Percentiles rank a stretch among this genome's conserved stretches.
These are phyloP conservation scores for Erythrophleum ivorense DNA, from an alignment of 331 rosid genomes.

Conservation along the genomic window DNA sequence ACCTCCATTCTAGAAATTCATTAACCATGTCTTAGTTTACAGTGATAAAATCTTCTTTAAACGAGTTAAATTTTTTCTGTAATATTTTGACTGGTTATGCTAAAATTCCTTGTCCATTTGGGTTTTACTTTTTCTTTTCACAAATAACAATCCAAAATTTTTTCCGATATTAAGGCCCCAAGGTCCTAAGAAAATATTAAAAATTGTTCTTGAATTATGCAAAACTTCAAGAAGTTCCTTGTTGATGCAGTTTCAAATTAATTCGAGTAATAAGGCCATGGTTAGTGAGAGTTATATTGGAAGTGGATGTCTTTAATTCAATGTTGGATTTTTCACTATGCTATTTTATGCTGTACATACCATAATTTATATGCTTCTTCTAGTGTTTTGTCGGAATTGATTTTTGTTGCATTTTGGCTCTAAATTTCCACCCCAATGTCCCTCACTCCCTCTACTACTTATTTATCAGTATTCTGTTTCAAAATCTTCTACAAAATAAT, in stretches of 20 bases:
- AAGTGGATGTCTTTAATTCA: neutral
- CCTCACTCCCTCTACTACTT: neutral
- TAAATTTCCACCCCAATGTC: neutral
- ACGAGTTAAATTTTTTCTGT: neutral
- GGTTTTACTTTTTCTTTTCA: neutral
- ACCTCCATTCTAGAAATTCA: constrained; percentile 5
- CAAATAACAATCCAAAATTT: too few species aligned
- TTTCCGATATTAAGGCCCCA: too few species aligned
- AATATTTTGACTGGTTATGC: constrained; percentile 7
- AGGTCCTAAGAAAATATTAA: too few species aligned
- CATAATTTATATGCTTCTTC: neutral
- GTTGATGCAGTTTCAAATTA: neutral
- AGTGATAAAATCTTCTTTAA: constrained; percentile 17
- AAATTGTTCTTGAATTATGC: neutral
- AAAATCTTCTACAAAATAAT: neutral
- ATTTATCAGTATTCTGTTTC: neutral
- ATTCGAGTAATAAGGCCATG: neutral
- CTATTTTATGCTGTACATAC: neutral
- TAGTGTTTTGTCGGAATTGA: neutral
- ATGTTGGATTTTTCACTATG: neutral
- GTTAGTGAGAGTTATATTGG: neutral
- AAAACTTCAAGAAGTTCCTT: neutral
- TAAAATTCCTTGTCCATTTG: constrained; percentile 3
- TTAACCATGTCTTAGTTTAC: constrained; percentile 11
- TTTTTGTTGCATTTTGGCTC: neutral